Conservation (phyloP, 352 stramenopile species). For the Saprolegnia parasitica region DNA sequence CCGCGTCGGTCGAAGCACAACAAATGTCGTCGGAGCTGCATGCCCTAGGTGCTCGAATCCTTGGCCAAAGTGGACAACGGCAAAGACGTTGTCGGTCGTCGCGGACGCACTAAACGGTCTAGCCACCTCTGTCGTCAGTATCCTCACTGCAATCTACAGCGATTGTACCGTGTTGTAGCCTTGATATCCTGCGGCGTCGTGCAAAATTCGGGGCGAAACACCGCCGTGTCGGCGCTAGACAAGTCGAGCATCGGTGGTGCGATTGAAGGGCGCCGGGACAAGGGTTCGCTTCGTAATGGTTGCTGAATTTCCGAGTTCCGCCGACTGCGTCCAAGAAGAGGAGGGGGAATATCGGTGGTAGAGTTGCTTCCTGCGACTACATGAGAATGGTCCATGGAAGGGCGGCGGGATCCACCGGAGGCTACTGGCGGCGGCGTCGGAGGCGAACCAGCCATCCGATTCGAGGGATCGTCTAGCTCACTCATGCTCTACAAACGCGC, state of each 20-base stretch:
- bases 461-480: too few species aligned
- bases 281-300: too few species aligned
- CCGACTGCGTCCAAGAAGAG: too few species aligned
- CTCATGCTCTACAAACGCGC: too few species aligned
- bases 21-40: not conserved
- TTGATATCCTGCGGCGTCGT: conserved; percentile 20
- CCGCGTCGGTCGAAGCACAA: conserved; percentile 14
- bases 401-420: too few species aligned
- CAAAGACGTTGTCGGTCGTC: conserved; percentile 19
- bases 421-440: too few species aligned
- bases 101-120: conserved; percentile 27
- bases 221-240: not conserved
- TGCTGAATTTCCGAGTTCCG: too few species aligned
- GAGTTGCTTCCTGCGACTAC: too few species aligned
- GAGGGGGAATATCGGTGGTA: too few species aligned
- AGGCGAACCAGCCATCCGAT: too few species aligned
- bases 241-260: not conserved
- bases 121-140: not conserved
- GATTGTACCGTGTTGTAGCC: conserved; percentile 5
- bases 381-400: too few species aligned
- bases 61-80: conserved; percentile 3
- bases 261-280: too few species aligned
- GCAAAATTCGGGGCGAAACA: conserved; percentile 27
- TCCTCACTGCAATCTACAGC: not conserved
- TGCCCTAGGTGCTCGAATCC: conserved; percentile 5